These are phyloP conservation scores for Hypomontagnella monticulosa DNA, from an alignment of 495 filamentous ascomycete species.

Conservation along the genomic window DNA sequence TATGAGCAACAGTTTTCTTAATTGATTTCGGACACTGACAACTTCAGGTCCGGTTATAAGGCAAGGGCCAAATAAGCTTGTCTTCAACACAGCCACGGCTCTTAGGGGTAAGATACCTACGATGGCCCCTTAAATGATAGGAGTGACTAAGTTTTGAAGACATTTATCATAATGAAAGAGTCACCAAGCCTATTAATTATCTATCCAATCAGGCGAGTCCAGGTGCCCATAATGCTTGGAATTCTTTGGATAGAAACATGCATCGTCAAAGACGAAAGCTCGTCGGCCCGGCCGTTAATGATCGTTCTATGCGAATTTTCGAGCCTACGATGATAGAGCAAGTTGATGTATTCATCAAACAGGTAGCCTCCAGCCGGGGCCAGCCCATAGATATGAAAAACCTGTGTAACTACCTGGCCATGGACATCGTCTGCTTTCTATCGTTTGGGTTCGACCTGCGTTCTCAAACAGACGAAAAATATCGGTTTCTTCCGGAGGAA, in stretches of 20 bases:
- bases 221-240: constrained; percentile 2
- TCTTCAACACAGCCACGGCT: constrained; percentile 5
- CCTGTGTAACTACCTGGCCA: neutral
- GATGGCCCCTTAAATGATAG: neutral
- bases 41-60: neutral
- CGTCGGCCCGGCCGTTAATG: constrained; percentile 19
- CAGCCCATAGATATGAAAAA: neutral
- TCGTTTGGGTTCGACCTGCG: neutral
- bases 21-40: neutral
- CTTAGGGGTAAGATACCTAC: neutral
- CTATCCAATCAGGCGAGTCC: neutral
- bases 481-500: neutral
- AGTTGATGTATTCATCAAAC: constrained; percentile 20
- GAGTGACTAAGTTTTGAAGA: neutral
- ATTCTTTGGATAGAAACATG: neutral
- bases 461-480: neutral
- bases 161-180: constrained; percentile 1
- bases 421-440: neutral
- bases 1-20: no score
- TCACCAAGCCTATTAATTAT: neutral
- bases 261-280: constrained; percentile 20
- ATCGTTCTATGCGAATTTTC: constrained; percentile 20
- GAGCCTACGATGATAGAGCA: constrained; percentile 24
- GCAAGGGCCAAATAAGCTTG: neutral
- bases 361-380: constrained; percentile 11